phyloP scores from a whole-genome alignment of 768 basidiomycete species.

The Suillus lakei region DNA sequence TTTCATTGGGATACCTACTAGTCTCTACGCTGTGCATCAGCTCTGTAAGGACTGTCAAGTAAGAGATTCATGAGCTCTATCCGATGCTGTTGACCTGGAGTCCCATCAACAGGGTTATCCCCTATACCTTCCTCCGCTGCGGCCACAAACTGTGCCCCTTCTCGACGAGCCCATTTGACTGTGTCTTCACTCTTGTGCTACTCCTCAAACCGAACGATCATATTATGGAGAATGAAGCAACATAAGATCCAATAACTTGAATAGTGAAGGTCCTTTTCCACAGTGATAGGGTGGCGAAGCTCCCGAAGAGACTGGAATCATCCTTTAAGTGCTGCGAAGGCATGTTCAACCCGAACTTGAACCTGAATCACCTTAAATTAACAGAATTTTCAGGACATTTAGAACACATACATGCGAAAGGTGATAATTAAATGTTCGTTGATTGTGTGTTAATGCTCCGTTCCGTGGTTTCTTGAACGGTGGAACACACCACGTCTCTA shows the following conservation, averaged over 20 bases:
- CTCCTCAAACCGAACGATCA: not conserved
- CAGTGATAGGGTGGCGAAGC: not conserved
- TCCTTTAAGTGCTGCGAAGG: not conserved
- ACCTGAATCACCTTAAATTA: not conserved
- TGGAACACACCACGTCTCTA: constrained; percentile 23
- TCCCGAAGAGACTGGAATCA: not conserved
- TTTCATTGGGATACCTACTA: too few species aligned
- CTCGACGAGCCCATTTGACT: not conserved
- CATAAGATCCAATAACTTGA: not conserved
- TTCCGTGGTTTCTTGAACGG: constrained; percentile 29
- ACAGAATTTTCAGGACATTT: not conserved
- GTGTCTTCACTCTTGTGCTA: not conserved
- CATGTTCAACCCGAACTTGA: not conserved
- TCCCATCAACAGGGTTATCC: not conserved
- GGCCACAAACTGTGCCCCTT: not conserved
- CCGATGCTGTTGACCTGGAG: not conserved
- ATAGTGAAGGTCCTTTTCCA: not conserved
- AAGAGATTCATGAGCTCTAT: not conserved
- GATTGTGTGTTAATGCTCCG: constrained; percentile 18
- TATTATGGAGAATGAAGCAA: too few species aligned
- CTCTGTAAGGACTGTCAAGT: not conserved
- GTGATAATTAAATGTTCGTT: constrained; percentile 23
- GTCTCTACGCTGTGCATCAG: not conserved
- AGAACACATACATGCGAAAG: constrained; percentile 16
- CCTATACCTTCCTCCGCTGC: not conserved